Percentiles rank a stretch among this genome's conserved stretches.
phyloP scores from a whole-genome alignment of 495 filamentous ascomycete species.

The Trichoderma asperelloides region DNA sequence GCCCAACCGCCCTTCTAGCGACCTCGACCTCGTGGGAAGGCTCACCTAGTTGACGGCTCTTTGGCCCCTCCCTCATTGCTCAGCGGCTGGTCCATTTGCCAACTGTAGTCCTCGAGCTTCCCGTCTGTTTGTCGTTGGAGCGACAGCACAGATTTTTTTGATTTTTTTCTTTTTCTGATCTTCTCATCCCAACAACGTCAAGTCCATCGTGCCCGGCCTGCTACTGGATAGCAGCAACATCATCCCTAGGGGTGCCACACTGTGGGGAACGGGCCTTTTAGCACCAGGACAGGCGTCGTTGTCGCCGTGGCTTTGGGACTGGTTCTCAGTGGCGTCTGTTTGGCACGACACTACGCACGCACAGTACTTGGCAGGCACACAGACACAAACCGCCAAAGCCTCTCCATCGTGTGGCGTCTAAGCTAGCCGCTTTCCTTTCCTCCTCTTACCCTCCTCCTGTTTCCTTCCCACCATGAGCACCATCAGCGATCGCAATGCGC shows the following conservation, averaged over 20 bases:
- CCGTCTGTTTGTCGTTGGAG: background rate
- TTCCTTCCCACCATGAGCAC: constrained; percentile 10
- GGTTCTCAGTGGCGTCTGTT: background rate
- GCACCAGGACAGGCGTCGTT: background rate
- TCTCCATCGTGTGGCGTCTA: background rate
- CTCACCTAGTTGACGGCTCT: background rate
- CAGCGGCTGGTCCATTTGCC: background rate
- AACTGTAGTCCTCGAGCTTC: background rate
- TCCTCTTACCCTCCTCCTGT: constrained; percentile 8
- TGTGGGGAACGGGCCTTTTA: background rate
- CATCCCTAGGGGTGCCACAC: background rate
- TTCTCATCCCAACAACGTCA: background rate
- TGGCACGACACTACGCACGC: background rate
- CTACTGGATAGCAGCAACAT: background rate
- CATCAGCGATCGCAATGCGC: constrained; percentile 45
- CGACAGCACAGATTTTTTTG: no score
- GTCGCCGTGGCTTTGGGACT: background rate
- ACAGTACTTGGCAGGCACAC: background rate
- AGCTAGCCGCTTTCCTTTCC: constrained; percentile 6
- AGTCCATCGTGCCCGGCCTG: background rate
- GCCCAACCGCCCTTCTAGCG: background rate
- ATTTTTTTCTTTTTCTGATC: no score
- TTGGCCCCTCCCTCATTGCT: background rate
- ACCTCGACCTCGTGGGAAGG: background rate
- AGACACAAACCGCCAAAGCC: background rate